These are phyloP conservation scores for Auricularia sp. DNA, from an alignment of 768 basidiomycete species.

Conservation along the genomic window DNA sequence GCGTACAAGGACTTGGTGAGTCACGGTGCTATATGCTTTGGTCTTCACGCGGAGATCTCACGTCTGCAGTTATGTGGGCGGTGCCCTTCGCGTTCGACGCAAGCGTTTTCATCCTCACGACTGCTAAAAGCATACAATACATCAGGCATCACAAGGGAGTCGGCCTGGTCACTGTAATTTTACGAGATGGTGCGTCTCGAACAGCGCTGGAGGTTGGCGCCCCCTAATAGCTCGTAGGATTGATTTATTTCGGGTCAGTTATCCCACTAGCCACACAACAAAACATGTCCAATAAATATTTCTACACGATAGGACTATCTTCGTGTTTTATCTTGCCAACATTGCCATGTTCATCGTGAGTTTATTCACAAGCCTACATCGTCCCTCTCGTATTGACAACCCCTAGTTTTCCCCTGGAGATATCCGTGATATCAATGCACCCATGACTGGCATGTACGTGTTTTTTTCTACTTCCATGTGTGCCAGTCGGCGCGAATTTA, in stretches of 20 bases:
- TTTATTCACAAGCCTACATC: neutral
- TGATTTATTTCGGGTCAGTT: neutral
- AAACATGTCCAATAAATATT: neutral
- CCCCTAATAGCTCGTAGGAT: neutral
- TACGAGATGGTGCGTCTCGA: neutral
- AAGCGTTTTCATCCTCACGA: neutral
- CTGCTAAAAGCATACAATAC: neutral
- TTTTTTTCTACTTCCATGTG: neutral
- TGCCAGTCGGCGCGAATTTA: neutral
- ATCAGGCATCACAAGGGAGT: neutral
- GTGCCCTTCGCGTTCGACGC: neutral
- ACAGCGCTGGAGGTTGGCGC: neutral
- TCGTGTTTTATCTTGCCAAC: neutral
- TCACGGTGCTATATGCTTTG: neutral
- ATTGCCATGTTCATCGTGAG: neutral
- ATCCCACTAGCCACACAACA: neutral
- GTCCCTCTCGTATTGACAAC: neutral
- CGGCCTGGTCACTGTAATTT: neutral
- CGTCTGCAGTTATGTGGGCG: neutral
- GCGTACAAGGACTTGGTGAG: neutral
- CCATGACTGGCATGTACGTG: neutral
- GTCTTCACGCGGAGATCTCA: neutral
- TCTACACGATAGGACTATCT: neutral
- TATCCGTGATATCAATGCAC: neutral
- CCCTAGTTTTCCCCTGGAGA: neutral